phyloP scores from a whole-genome alignment of 768 basidiomycete genomes.

The Kwoniella sp. region DNA sequence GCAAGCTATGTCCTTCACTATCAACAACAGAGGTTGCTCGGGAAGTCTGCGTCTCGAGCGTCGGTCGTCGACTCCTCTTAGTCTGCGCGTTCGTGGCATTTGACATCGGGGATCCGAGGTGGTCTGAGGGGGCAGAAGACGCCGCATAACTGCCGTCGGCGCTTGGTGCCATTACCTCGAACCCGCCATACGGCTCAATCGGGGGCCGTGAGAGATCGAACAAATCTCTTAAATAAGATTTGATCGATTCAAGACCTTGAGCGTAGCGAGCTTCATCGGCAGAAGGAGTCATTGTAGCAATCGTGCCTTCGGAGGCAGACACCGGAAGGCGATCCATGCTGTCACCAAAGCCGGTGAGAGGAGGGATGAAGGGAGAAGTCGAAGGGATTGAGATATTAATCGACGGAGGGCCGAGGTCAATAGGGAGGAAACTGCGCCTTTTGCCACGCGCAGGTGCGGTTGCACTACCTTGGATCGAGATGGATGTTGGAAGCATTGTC shows the following conservation, averaged over 20 bases:
- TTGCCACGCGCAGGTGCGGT: slow-evolving; percentile 62
- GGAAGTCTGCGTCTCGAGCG: slow-evolving; percentile 26
- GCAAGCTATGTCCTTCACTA: slow-evolving; percentile 17
- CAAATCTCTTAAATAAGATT: slow-evolving; percentile 95
- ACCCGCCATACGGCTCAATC: slow-evolving; percentile 58
- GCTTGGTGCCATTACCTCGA: slow-evolving; percentile 31
- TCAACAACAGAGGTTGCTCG: slow-evolving; percentile 24
- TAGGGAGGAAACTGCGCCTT: slow-evolving; percentile 84
- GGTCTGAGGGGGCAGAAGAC: slow-evolving; percentile 18
- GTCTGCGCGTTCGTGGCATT: slow-evolving; percentile 21
- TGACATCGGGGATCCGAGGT: slow-evolving; percentile 29
- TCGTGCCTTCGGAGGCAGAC: slow-evolving; percentile 23
- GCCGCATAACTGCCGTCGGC: slow-evolving; percentile 21
- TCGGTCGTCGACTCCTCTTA: slow-evolving; percentile 32
- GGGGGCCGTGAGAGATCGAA: slow-evolving; percentile 80
- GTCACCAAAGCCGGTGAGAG: slow-evolving; percentile 21
- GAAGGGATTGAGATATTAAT: slow-evolving; percentile 69
- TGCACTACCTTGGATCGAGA: slow-evolving; percentile 13
- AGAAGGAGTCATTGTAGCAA: slow-evolving; percentile 24
- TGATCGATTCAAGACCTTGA: slow-evolving; percentile 77
- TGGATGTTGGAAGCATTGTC: slow-evolving; percentile 24
- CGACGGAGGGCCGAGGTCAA: slow-evolving; percentile 67
- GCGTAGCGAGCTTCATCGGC: slow-evolving; percentile 40
- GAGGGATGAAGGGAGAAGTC: slow-evolving; percentile 65
- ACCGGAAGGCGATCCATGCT: slow-evolving; percentile 10